Base-by-base conservation (phyloP, 257 asterid genomes). In the Fraxinus excelsior region DNA sequence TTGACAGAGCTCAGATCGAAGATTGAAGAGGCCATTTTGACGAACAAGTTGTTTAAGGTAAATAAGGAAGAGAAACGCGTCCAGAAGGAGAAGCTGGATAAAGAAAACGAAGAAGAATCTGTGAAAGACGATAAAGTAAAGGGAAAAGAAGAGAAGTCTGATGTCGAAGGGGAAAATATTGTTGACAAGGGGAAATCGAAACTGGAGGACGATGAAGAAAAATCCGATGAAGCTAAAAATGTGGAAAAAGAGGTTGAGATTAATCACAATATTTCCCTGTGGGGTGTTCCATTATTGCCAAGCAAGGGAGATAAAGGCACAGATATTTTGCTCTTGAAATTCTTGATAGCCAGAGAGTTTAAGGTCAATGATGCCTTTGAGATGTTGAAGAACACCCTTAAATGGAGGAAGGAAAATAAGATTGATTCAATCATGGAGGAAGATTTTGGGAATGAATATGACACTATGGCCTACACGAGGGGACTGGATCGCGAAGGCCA, bases 201-300 rank as follows among this genome's bases (percentile, higher is more conserved):
- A 49, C 66, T 49, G 25, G 79, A 10, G 46, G 83, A 81, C 4
- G 77, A 75, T 65, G 53, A 72, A 62, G 32, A 46, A 23, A 11
- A 25, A 34, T 9, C 67, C 12, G 74, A 69, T 9, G 32, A 78
- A 40, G 8, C 49, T 3, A 40, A n/a, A 16, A 44, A 26, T 3
- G 73, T 23, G 21, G 74, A 34, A 29, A 38, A 42, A 53, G 67
- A 35, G 32, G 62, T 66, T 28, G 62, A 66, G 2, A 14, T 62
- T 4, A 78, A 80, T 28, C 67, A 29, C 56, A 79, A 80, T 8
- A 58, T 83, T 0, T 2, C 71, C 18, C 83, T 91, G 0, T 91
- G 94, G 91, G 92, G 94, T 0, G 90, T 91, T 18, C 94, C 94
- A 0, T 66, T 91, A 67, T 74, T 87, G 79, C 97, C 96, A 1